Percentiles rank a stretch among this genome's conserved stretches.
Conservation (phyloP, 805 yeast species). For the Suhomyces pyralidae region DNA sequence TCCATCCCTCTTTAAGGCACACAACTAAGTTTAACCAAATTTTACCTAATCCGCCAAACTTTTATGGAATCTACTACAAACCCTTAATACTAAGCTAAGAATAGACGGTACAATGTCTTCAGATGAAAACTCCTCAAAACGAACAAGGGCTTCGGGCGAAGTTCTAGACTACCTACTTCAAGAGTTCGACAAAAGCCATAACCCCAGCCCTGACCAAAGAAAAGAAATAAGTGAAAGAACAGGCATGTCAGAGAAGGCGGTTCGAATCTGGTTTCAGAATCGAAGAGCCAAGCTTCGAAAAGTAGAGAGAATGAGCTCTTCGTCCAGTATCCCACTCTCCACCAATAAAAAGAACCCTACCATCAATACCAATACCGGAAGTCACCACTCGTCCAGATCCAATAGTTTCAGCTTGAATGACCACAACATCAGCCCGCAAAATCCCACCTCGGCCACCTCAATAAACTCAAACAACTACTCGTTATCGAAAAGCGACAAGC, state of each 20-base stretch:
- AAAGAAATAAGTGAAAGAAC: conserved; percentile 67
- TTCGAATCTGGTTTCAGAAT: conserved; percentile 91
- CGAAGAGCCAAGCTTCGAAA: conserved; percentile 76
- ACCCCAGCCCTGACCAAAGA: conserved; percentile 71
- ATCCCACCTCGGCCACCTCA: neutral
- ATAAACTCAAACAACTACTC: neutral
- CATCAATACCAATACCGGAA: conserved; percentile 1
- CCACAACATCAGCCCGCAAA: neutral
- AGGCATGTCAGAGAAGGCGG: conserved; percentile 83
- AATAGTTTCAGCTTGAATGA: conserved; percentile 15
- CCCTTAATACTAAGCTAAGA: neutral
- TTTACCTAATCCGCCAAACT: neutral
- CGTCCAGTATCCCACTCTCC: conserved; percentile 3
- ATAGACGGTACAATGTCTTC: conserved; percentile 15
- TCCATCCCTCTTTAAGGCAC: neutral
- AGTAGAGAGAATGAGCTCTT: conserved; percentile 47
- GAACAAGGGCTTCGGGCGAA: conserved; percentile 79
- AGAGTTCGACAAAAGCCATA: conserved; percentile 70
- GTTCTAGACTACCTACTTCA: conserved; percentile 63
- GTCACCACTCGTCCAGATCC: conserved; percentile 22
- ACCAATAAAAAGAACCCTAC: neutral
- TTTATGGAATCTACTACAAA: neutral
- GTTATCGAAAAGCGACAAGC: neutral
- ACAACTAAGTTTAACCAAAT: neutral
- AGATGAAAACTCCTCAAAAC: conserved; percentile 34